A percentile compares a stretch with the other conserved stretches of the same genome.
These are phyloP conservation scores for Scleroderma bovista DNA, from an alignment of 768 basidiomycete species.

Conservation along the genomic window DNA sequence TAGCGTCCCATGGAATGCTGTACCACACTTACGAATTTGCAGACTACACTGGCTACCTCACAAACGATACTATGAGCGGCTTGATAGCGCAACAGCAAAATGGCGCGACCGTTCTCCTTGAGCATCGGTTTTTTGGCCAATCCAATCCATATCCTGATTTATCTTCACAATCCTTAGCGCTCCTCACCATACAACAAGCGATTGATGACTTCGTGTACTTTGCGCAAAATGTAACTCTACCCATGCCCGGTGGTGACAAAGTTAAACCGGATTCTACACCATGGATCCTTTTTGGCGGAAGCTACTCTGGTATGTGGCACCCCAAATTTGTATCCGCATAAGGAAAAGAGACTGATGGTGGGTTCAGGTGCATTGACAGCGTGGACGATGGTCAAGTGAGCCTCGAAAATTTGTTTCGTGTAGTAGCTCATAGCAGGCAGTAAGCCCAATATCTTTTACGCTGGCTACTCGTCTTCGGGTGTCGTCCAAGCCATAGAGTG, in stretches of 20 bases:
- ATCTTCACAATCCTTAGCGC: slow-evolving; percentile 46
- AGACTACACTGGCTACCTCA: slow-evolving; percentile 47
- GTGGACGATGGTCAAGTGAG: slow-evolving; percentile 67
- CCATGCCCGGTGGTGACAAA: slow-evolving; percentile 59
- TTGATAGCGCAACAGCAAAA: slow-evolving; percentile 60
- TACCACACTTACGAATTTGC: neutral
- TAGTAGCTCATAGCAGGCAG: slow-evolving; percentile 10
- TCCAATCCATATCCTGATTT: slow-evolving; percentile 67
- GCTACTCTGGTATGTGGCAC: slow-evolving; percentile 30
- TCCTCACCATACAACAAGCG: slow-evolving; percentile 69
- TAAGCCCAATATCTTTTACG: slow-evolving; percentile 35
- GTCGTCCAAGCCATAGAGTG: slow-evolving; percentile 42
- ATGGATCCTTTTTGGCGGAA: slow-evolving; percentile 40
- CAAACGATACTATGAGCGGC: slow-evolving; percentile 59
- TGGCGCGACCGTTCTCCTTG: slow-evolving; percentile 57
- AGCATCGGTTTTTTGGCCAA: slow-evolving; percentile 73
- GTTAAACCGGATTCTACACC: slow-evolving; percentile 48
- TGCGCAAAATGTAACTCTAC: slow-evolving; percentile 56
- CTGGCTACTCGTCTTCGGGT: slow-evolving; percentile 41
- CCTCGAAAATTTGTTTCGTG: neutral
- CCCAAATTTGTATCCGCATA: neutral
- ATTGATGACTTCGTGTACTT: slow-evolving; percentile 72
- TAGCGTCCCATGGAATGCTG: neutral
- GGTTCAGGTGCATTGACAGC: slow-evolving; percentile 41
- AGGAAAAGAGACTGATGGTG: neutral